These are phyloP conservation scores for Sorghum bicolor DNA, from an alignment of 176 grass and related monocot species.

Conservation along the genomic window DNA sequence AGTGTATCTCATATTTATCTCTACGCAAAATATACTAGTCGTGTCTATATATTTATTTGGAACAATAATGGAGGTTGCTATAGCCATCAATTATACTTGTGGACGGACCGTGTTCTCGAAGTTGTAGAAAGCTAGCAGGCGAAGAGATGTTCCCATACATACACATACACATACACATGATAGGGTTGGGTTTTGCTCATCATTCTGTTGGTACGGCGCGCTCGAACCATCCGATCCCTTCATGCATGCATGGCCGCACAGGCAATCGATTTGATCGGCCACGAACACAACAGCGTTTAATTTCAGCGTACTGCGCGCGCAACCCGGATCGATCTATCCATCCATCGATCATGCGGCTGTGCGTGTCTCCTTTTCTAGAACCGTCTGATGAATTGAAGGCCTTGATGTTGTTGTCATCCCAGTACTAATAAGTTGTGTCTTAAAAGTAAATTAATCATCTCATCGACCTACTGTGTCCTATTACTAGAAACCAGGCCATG, in stretches of 20 bases:
- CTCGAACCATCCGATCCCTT: conserved; percentile 19
- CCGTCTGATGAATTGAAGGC: not conserved
- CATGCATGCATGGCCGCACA: too few species aligned
- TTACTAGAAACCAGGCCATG: too few species aligned
- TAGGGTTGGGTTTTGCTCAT: not conserved
- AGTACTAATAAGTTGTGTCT: not conserved
- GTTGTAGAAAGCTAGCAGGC: conserved; percentile 15
- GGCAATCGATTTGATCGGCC: not conserved
- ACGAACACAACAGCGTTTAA: not conserved
- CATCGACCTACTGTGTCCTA: too few species aligned
- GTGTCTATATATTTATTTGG: not conserved
- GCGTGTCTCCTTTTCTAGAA: conserved; percentile 1
- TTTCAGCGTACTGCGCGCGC: not conserved
- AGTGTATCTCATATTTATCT: not conserved
- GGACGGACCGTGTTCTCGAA: not conserved
- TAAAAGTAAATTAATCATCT: not conserved
- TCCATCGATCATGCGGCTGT: not conserved
- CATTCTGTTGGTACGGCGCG: conserved; percentile 11
- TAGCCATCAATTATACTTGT: not conserved
- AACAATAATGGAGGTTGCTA: not conserved
- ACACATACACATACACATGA: too few species aligned
- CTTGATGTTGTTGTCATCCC: not conserved
- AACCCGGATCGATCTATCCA: not conserved
- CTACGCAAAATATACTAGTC: not conserved
- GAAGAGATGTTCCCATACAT: not conserved